Conservation (phyloP, 2,329 filamentous ascomycete species). For the Neofusicoccum ribis region DNA sequence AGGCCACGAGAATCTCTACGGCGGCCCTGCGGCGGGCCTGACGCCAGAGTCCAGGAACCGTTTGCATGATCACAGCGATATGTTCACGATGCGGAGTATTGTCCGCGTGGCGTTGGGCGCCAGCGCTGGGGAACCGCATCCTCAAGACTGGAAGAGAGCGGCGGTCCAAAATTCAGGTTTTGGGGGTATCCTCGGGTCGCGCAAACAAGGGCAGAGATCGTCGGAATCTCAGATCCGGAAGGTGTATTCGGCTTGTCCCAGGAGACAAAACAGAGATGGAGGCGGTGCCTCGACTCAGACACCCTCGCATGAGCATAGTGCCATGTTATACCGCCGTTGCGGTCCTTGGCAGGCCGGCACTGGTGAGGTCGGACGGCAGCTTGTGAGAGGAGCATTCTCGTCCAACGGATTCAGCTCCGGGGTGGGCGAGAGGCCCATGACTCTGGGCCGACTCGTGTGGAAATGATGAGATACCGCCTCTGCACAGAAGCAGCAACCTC, state of each 20-base stretch:
- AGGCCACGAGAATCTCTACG: neutral
- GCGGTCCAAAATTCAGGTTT: constrained; percentile 10
- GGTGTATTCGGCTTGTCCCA: neutral
- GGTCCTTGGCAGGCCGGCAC: neutral
- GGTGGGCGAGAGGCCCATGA: neutral
- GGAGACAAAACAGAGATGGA: neutral
- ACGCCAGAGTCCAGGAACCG: neutral
- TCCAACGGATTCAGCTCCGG: neutral
- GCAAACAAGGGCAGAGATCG: neutral
- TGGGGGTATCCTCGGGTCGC: neutral
- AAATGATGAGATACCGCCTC: constrained; percentile 1
- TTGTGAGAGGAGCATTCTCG: neutral
- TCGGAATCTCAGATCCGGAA: constrained; percentile 11
- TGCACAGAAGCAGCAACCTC: neutral
- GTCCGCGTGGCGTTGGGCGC: constrained; percentile 3
- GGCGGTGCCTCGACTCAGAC: neutral
- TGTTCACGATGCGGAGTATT: neutral
- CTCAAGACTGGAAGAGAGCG: neutral
- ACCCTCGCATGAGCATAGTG: neutral
- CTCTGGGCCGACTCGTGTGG: neutral
- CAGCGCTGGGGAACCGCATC: neutral
- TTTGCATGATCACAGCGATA: neutral
- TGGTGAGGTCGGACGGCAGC: neutral
- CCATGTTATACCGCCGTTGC: neutral
- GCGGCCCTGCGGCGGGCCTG: neutral